A percentile compares a stretch with the other conserved stretches of the same genome.
Conservation (phyloP, 2,329 filamentous ascomycete genomes). For the Myriangium duriaei region DNA sequence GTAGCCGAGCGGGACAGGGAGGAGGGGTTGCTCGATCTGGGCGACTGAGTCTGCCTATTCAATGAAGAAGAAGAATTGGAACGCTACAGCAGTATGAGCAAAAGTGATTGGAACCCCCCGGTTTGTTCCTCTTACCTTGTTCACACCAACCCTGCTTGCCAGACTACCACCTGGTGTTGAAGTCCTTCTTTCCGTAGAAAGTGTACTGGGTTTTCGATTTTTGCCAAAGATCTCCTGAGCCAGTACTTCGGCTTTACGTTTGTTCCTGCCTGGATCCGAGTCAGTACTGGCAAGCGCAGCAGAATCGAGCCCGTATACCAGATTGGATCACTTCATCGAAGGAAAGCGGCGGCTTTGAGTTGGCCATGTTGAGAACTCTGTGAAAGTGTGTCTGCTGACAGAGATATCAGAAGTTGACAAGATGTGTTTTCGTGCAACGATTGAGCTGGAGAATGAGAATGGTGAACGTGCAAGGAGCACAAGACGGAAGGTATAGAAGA, state of each 20-base stretch:
- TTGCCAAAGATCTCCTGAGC: constrained; percentile 60
- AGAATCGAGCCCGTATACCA: constrained; percentile 22
- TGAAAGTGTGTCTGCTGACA: no score
- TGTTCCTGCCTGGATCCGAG: constrained; percentile 45
- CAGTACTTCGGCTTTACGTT: constrained; percentile 59
- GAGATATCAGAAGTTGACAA: no score
- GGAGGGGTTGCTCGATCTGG: constrained; percentile 1
- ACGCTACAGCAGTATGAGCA: constrained; percentile 3
- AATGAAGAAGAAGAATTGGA: constrained; percentile 9
- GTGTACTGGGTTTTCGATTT: constrained; percentile 43
- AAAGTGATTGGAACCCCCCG: no score
- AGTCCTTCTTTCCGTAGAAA: constrained; percentile 30
- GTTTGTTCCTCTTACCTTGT: constrained; percentile 46
- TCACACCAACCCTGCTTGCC: constrained; percentile 59
- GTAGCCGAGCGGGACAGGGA: constrained; percentile 5
- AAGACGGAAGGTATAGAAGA: no score
- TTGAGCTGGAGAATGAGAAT: no score
- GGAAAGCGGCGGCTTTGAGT: constrained; percentile 25
- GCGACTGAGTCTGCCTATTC: constrained; percentile 1
- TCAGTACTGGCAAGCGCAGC: constrained; percentile 5
- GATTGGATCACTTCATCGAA: constrained; percentile 42
- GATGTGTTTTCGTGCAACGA: no score
- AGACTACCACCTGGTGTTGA: constrained; percentile 38
- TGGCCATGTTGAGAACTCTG: constrained; percentile 10
- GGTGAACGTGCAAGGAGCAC: no score